Percentiles rank a stretch among this genome's conserved stretches.
Conservation (phyloP, 495 filamentous ascomycete genomes). For the Xylaria bambusicola region DNA sequence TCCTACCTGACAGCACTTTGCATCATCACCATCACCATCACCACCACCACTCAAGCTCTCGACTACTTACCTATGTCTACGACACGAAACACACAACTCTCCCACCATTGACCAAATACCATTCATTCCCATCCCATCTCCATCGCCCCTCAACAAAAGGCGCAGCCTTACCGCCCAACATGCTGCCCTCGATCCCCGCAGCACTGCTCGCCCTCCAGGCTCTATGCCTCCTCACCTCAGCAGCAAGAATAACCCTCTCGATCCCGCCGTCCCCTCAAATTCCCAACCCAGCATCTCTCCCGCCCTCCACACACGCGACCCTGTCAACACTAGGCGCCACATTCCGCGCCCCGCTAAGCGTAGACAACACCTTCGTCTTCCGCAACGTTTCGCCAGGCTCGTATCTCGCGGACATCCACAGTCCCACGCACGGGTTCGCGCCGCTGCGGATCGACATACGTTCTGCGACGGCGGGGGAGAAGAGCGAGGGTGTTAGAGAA, state of each 20-base stretch:
- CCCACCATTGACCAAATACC: no score
- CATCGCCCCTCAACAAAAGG: no score
- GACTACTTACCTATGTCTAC: no score
- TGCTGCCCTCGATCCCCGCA: conserved; percentile 7
- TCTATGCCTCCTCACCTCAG: conserved; percentile 16
- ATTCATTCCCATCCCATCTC: no score
- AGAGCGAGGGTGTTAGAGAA: no score
- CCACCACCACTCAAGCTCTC: background rate
- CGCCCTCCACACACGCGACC: conserved; percentile 72
- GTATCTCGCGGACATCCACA: conserved; percentile 81
- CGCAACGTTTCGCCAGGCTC: conserved; percentile 63
- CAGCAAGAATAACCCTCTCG: conserved; percentile 31
- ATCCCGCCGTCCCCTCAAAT: conserved; percentile 54
- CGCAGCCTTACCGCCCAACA: no score
- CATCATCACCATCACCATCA: background rate
- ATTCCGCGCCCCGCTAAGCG: conserved; percentile 61
- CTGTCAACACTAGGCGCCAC: conserved; percentile 55
- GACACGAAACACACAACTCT: background rate
- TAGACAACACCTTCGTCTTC: conserved; percentile 72
- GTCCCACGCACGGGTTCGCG: conserved; percentile 69
- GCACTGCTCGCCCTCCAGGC: conserved; percentile 23
- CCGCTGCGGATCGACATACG: conserved; percentile 75
- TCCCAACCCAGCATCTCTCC: conserved; percentile 58
- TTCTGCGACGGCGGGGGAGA: conserved; percentile 30
- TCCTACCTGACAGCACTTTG: background rate